Evolutionary conservation across 2,329 filamentous ascomycete genomes (phyloP), one percentile per base, ranked within the genome.

Genomic region (Fusarium armeniacum): DNA sequence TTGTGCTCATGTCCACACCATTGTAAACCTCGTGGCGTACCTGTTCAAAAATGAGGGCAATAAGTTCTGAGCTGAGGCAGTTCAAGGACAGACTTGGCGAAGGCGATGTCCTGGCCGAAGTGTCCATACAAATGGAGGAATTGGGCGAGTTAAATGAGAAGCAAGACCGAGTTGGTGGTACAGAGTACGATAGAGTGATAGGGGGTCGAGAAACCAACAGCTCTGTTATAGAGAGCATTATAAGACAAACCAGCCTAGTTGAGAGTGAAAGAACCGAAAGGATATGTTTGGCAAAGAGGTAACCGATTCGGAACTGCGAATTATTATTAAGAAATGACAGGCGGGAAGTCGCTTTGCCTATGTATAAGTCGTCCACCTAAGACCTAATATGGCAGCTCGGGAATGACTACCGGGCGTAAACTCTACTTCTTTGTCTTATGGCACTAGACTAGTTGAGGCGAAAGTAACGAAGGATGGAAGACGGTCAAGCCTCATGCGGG

Each of bases 1-100:
- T 52, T 22, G 16, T 58, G 41, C 33, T 26, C 46, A 41, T 22
- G 24, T 20, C 10, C 22, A 43, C 43, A 20, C 20, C 32, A 22
- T 41, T 40, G 35, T 20, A 26, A 24, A 24, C 51, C n/a, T 46
- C 24, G 30, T 38, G 36, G 62, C 70, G 36, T 75, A 84, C 83
- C 73, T 83, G 78, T 69, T 81, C 71, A 28, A 83, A 77, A 35
- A 84, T 78, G 38, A 84, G 73, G 54, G 75, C 69, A n/a, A 84
- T 51, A 18, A 84, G 71, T 73, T 85, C 83, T 6, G 81, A 78
- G 70, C 81, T 83, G 20, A 85, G 77, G 54, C 77, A 72, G 53
- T 78, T 63, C 41, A 76, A 58, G 16, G 70, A 63, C 32, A 65
- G 46, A 35, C 58, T 49, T 50, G 60, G 57, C 38, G 58, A 47